A percentile compares a stretch with the other conserved stretches of the same genome.
Evolutionary conservation across 371 early-diverging fungal species (phyloP).

Genomic region (Mortierella sp.): DNA sequence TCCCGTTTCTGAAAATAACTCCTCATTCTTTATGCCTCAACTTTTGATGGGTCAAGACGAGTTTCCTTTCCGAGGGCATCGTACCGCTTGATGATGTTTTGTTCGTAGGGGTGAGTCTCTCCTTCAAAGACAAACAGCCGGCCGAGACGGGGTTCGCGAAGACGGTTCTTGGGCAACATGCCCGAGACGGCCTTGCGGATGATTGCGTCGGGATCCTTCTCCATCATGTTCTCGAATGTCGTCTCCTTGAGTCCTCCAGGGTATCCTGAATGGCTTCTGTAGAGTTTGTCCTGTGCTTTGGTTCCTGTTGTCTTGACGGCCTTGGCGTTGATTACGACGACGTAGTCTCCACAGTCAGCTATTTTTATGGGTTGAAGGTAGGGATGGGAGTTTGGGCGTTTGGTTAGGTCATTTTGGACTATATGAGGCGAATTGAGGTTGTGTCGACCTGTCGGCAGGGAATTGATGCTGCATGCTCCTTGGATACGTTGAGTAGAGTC

Average conservation of each 20-base stretch:
- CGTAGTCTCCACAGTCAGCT: constrained; percentile 98
- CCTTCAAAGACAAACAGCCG: constrained; percentile 93
- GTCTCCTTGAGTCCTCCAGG: constrained; percentile 94
- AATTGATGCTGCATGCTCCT: neutral
- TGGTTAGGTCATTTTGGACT: neutral
- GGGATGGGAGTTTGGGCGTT: neutral
- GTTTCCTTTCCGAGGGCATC: constrained; percentile 66
- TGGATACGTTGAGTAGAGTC: neutral
- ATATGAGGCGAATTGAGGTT: neutral
- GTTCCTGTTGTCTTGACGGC: constrained; percentile 89
- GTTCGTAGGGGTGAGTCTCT: constrained; percentile 90
- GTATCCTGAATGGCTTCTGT: constrained; percentile 91
- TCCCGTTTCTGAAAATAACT: no score
- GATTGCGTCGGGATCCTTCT: constrained; percentile 85
- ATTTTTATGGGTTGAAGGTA: constrained; percentile 6
- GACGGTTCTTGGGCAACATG: constrained; percentile 96
- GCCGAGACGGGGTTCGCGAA: constrained; percentile 83
- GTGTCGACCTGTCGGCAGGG: no score
- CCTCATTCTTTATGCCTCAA: constrained; percentile 32
- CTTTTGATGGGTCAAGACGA: constrained; percentile 49
- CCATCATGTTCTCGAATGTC: constrained; percentile 80
- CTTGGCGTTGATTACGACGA: constrained; percentile 96
- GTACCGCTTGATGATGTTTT: constrained; percentile 89
- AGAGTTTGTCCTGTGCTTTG: constrained; percentile 90
- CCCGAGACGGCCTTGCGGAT: constrained; percentile 95